These are phyloP conservation scores for Isochrysis galbana DNA, from an alignment of 78 protist species.

Conservation along the genomic window DNA sequence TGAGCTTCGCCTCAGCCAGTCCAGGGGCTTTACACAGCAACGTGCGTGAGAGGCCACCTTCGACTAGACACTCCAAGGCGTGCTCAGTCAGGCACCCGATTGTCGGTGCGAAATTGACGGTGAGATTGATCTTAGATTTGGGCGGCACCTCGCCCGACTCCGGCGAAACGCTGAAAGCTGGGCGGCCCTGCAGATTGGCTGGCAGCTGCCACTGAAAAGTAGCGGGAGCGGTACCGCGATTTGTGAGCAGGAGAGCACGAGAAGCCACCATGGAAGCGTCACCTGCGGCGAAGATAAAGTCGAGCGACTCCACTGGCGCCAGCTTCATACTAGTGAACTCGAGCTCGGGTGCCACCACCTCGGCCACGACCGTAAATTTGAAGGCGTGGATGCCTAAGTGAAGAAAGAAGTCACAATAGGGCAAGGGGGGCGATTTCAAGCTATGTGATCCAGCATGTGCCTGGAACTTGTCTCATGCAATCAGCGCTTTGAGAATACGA, in stretches of 20 bases:
- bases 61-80: neutral
- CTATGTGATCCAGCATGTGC: no score
- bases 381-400: slow-evolving; percentile 31
- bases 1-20: slow-evolving; percentile 3
- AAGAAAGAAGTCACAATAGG: no score
- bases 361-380: slow-evolving; percentile 44
- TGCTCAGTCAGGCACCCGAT: neutral
- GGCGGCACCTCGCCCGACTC: neutral
- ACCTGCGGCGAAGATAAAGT: slow-evolving; percentile 40
- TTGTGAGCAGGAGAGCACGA: neutral
- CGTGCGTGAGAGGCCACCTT: slow-evolving; percentile 32
- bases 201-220: slow-evolving; percentile 2
- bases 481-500: no score
- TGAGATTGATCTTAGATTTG: neutral
- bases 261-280: neutral
- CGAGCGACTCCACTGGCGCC: neutral
- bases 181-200: neutral
- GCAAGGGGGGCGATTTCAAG: no score
- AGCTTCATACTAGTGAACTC: neutral
- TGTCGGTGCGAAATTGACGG: slow-evolving; percentile 35
- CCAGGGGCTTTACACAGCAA: slow-evolving; percentile 20
- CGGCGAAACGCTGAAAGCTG: neutral
- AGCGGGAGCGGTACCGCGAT: slow-evolving; percentile 25
- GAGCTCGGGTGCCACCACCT: slow-evolving; percentile 54
- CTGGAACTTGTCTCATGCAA: no score